Evolutionary conservation across 2,329 filamentous ascomycete genomes (phyloP), one percentile per base, ranked within the genome.

Genomic region (Drechslerella dactyloides): DNA sequence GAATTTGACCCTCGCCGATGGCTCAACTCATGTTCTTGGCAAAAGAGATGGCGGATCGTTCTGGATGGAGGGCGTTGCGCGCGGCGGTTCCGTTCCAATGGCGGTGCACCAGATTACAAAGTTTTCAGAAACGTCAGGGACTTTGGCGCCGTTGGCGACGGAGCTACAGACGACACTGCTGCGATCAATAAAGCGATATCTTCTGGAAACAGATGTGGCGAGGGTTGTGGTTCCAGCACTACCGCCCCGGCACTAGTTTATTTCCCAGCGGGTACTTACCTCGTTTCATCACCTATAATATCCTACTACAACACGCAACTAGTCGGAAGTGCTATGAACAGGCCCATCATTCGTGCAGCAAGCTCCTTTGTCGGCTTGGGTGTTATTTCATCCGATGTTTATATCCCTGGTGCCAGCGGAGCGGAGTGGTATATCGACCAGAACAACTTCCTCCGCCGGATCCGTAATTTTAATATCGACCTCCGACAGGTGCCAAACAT

Each of bases 321-420:
- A 11, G 48, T 77, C 17, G 76, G 76, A 23, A 74, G 77, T 51
- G 68, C 58, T 37, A 53, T 42, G 33, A n/a, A n/a, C 74, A 80
- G 88, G 11, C 92, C 93, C 0, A 88, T 87, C 0, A 82, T 96
- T 80, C 91, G 93, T 81, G 89, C 89, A 2, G 80, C 85, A 1
- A 79, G 87, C 46, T 82, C 83, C 76, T 97, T 97, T 77, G 82
- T 2, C 93, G 93, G 57, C 54, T 94, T 96, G 82, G 92, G 90
- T 51, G 85, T 97, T 56, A 89, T 97, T 75, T 93, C 97, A 78
- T 84, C 90, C 90, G 1, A 97, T 77, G 93, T 93, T 0, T 97
- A 97, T 80, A 85, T 86, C 40, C 46, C 78, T 84, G 81, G 64
- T 15, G 58, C 42, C 0, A 17, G 82, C 0, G 78, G 77, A 24